Conservation (phyloP, 116 monocot genomes). For the Trichopus zeylanicus region DNA sequence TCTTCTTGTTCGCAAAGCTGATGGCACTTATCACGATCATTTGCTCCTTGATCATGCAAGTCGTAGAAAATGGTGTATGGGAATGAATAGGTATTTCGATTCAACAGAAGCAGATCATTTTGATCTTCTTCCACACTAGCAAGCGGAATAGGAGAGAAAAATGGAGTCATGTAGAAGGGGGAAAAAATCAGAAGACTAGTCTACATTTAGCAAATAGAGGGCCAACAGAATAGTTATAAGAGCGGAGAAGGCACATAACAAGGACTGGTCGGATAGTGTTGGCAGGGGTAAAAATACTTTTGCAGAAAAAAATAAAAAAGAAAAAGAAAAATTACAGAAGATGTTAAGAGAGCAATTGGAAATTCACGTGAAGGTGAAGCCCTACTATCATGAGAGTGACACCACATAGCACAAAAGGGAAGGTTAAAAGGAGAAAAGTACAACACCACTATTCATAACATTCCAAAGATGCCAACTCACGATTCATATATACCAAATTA, state of each 20-base stretch:
- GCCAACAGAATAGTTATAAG: too few relatives aligned
- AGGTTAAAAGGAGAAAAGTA: not conserved
- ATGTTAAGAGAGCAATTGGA: too few relatives aligned
- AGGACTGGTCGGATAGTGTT: too few relatives aligned
- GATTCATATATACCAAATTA: too few relatives aligned
- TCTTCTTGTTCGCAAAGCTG: not conserved
- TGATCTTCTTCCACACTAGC: not conserved
- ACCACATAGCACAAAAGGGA: constrained; percentile 1
- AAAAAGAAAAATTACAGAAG: not conserved
- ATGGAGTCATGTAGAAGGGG: not conserved
- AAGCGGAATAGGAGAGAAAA: not conserved
- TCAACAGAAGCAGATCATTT: not conserved
- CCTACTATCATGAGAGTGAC: constrained; percentile 1
- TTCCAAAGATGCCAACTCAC: not conserved
- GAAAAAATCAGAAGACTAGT: not conserved
- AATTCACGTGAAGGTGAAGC: not conserved
- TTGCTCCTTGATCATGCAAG: not conserved
- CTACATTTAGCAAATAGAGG: not conserved
- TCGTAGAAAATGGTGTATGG: not conserved
- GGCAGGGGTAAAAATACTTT: too few relatives aligned
- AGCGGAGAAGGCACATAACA: too few relatives aligned
- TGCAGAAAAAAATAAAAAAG: not conserved
- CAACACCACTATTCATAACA: too few relatives aligned
- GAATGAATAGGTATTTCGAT: not conserved
- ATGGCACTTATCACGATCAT: not conserved